Evolutionary conservation across 495 filamentous ascomycete genomes (phyloP), one percentile per base, ranked within the genome.

Genomic region (Aspergillus coremiiformis): DNA sequence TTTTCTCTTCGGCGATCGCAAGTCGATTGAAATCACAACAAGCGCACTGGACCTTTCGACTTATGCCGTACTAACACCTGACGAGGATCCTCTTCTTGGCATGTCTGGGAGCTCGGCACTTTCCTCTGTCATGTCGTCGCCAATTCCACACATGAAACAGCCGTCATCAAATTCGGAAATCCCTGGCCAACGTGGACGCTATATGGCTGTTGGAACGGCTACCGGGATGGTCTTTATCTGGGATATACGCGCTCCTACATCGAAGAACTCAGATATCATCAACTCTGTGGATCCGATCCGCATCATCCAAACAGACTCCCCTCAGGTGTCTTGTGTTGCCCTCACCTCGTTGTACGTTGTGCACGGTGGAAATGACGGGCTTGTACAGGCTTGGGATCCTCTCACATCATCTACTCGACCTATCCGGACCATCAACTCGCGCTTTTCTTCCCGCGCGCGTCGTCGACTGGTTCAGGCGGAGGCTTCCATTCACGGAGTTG

Each of bases 381-480:
- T 97, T 7, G 91, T 97, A 7, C 93, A 97, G 62, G 87, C 89
- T 5, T 98, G 94, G 94, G 93, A 98, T 73, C 90, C 88, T 19
- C 70, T 98, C 21, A 89, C 86, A 2, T 97, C 93, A 0, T 86
- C 78, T 5, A 71, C 79, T 9, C 79, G 83, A 21, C 90, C 92
- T 0, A 80, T 97, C 53, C 83, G 90, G 19, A 96, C 90, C 4
- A 77, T 98, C 47, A 93, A 95, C 54, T 91, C 90, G 0, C 84
- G 88, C 9, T 93, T 95, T 60, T 86, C 87, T 0, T 82, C 84
- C 17, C 84, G 91, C 9, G 86, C 90, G 35, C 81, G 87, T 44
- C 84, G 87, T 49, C 78, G 83, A 2, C 71, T 90, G 35, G 76
- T 84, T 4, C 87, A 89, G 62, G 85, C 84, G 5, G 84, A 86